Percentiles rank a stretch among this genome's conserved stretches.
phyloP scores from a whole-genome alignment of 805 yeast species.

The Metschnikowia kunwiensis region DNA sequence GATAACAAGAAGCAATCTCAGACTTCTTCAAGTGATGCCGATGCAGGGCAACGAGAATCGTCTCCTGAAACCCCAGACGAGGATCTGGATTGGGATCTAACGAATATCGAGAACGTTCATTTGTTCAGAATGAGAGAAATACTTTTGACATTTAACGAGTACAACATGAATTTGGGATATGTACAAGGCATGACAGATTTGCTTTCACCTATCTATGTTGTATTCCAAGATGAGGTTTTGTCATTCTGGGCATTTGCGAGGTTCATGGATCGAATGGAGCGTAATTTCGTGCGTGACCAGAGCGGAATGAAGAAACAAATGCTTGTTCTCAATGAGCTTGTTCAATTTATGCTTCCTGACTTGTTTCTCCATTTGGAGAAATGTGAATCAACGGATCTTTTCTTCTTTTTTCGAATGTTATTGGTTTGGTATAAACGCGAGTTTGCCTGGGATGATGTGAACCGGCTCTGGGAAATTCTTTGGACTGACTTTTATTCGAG shows the following conservation, averaged over 20 bases:
- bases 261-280: slow-evolving; percentile 92
- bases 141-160: slow-evolving; percentile 79
- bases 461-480: slow-evolving; percentile 85
- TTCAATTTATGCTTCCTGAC: slow-evolving; percentile 87
- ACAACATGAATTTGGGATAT: slow-evolving; percentile 81
- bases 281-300: slow-evolving; percentile 88
- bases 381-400: slow-evolving; percentile 86
- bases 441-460: slow-evolving; percentile 71
- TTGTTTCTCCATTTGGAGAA: slow-evolving; percentile 77
- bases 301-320: slow-evolving; percentile 91
- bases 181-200: slow-evolving; percentile 98
- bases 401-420: slow-evolving; percentile 92
- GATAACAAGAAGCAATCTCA: slow-evolving; percentile 36
- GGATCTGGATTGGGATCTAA: slow-evolving; percentile 54
- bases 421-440: slow-evolving; percentile 95
- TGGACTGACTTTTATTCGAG: slow-evolving; percentile 86
- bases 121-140: slow-evolving; percentile 70
- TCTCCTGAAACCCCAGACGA: slow-evolving; percentile 35
- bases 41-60: slow-evolving; percentile 18
- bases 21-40: background rate
- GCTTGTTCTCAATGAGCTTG: slow-evolving; percentile 75
- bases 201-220: slow-evolving; percentile 76
- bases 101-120: slow-evolving; percentile 72
- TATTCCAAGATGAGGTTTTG: slow-evolving; percentile 63
- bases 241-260: slow-evolving; percentile 87